Conservation (phyloP, 768 basidiomycete species). For the Tylopilus plumbeoviolaceoides region DNA sequence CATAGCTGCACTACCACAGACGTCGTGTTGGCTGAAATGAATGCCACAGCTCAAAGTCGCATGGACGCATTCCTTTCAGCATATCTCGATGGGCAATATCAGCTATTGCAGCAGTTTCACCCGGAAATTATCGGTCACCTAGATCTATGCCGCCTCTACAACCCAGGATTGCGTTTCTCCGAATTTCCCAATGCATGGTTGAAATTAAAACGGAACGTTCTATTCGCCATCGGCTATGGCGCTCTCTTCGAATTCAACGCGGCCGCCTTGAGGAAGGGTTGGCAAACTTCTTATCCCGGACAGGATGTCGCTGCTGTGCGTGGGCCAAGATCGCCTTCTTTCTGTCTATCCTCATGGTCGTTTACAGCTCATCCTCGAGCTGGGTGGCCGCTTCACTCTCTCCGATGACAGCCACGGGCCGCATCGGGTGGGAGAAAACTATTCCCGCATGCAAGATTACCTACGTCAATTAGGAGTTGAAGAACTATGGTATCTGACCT, state of each 20-base stretch:
- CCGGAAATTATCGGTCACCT: conserved; percentile 94
- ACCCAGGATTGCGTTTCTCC: conserved; percentile 54
- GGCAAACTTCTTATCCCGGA: conserved; percentile 82
- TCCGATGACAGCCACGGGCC: conserved; percentile 98
- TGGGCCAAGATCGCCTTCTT: conserved; percentile 18
- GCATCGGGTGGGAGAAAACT: conserved; percentile 84
- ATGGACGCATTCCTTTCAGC: conserved; percentile 49
- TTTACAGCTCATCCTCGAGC: conserved; percentile 61
- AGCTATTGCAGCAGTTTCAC: conserved; percentile 61
- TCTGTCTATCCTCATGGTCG: conserved; percentile 10
- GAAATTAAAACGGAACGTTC: conserved; percentile 72
- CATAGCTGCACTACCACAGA: conserved; percentile 37
- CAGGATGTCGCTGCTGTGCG: conserved; percentile 70
- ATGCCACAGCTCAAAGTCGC: conserved; percentile 21
- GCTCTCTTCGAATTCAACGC: conserved; percentile 93
- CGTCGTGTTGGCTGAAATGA: conserved; percentile 18
- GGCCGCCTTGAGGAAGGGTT: conserved; percentile 89
- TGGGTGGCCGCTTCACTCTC: conserved; percentile 72
- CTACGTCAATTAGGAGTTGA: conserved; percentile 53
- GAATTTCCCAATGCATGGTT: conserved; percentile 57
- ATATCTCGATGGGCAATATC: conserved; percentile 87
- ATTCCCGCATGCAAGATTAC: conserved; percentile 62
- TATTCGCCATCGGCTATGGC: conserved; percentile 70
- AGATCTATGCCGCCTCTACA: conserved; percentile 87
- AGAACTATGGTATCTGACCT: conserved; percentile 60